Conservation (phyloP, 805 yeast species). For the Teunomyces funiuensis region DNA sequence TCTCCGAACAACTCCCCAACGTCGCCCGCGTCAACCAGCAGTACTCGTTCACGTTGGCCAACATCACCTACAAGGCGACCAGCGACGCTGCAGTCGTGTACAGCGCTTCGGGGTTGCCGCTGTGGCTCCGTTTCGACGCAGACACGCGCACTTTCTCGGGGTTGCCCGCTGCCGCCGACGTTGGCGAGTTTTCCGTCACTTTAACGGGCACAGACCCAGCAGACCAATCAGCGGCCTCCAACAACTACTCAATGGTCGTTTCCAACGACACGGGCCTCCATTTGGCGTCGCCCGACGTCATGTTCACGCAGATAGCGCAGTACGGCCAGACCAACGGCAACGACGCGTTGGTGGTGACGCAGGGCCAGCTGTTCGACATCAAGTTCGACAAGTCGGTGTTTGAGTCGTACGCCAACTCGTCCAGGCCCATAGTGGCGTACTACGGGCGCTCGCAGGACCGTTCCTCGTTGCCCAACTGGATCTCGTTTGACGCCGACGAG, state of each 20-base stretch:
- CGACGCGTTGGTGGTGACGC: slow-evolving; percentile 69
- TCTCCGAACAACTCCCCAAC: slow-evolving; percentile 79
- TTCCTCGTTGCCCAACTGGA: slow-evolving; percentile 91
- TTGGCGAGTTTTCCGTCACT: slow-evolving; percentile 39
- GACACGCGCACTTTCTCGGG: slow-evolving; percentile 65
- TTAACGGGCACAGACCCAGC: slow-evolving; percentile 67
- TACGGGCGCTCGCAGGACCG: slow-evolving; percentile 81
- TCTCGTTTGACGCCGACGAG: slow-evolving; percentile 59
- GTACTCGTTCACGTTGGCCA: slow-evolving; percentile 66
- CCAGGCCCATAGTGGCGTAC: slow-evolving; percentile 57
- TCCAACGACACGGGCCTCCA: slow-evolving; percentile 56
- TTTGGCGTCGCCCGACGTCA: slow-evolving; percentile 41
- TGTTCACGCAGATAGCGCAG: slow-evolving; percentile 53
- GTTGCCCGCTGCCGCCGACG: slow-evolving; percentile 53
- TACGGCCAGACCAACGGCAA: slow-evolving; percentile 78
- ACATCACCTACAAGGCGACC: slow-evolving; percentile 58
- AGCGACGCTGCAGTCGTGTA: slow-evolving; percentile 47
- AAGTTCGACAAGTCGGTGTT: slow-evolving; percentile 66
- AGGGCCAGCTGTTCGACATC: slow-evolving; percentile 66
- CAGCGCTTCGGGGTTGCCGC: slow-evolving; percentile 59
- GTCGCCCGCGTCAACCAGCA: slow-evolving; percentile 70
- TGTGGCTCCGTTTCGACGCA: slow-evolving; percentile 77
- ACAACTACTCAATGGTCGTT: slow-evolving; percentile 59
- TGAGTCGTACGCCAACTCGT: slow-evolving; percentile 40
- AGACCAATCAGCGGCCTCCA: slow-evolving; percentile 45